Base-by-base conservation (phyloP, 106 monocot genomes). In the Dioscorea alata region DNA sequence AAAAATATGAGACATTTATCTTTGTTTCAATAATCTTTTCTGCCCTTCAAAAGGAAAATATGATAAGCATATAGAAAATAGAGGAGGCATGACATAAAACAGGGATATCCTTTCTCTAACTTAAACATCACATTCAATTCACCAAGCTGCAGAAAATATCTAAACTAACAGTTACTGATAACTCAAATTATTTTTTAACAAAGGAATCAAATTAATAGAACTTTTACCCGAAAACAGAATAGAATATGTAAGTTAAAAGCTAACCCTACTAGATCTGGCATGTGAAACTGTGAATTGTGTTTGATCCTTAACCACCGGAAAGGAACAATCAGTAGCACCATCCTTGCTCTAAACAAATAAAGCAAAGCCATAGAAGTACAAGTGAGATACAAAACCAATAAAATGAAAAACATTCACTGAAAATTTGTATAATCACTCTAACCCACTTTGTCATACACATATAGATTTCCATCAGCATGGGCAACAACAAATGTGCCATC, bases 401-500 rank as follows among this genome's bases (percentile, higher is more conserved):
- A 56, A 56, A 56, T 63, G 23, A 28, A 63, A 1, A 48, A 48
- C 18, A 48, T 12, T 24, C 18, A 51, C 14, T 5, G 22, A 51
- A 51, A 67, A 22, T 12, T 50, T 50, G 21, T 23, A 23, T 8
- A 23, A 7, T 23, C 23, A 23, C 24, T 60, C 23, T 33, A 50
- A 59, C 82, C 42, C 53, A 91, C 95, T 68, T 91, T 96, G 73
- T 96, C 95, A 86, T 96, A 96, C 16, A 96, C 82, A 82, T 78
- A 96, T 23, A 96, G 48, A 61, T 91, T 96, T 69, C 95, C 95
- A 86, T 96, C 95, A 64, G 82, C 86, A 86, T 96, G 95, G 69
- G 76, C 81, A 74, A 89, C 91, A 74, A 88, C 74, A 60, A 96
- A 96, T 53, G 80, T 48, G 49, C 91, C 95, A 67, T 88, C 85